Percentiles rank a stretch among this genome's conserved stretches.
phyloP scores from a whole-genome alignment of 1,284 basidiomycete species.

The Austroboletus novae-zelandiae region DNA sequence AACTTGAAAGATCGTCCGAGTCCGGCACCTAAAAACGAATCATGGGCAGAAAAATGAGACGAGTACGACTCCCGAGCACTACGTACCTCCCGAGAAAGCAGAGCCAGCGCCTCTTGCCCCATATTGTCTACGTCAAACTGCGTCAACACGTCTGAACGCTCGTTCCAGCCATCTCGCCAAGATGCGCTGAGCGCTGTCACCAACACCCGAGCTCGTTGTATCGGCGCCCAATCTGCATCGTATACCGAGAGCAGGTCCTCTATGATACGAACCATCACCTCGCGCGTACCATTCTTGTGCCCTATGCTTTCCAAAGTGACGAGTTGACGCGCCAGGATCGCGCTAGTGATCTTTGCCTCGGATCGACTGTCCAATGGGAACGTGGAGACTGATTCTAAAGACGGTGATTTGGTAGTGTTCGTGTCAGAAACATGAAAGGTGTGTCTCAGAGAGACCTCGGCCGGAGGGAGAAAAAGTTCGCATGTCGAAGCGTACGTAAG shows the following conservation, averaged over 20 bases:
- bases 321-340: slow-evolving; percentile 61
- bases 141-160: slow-evolving; percentile 23
- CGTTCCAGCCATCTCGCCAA: slow-evolving; percentile 43
- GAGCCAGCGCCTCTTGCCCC: slow-evolving; percentile 40
- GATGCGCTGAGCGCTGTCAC: slow-evolving; percentile 49
- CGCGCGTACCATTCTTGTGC: slow-evolving; percentile 53
- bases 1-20: slow-evolving; percentile 40
- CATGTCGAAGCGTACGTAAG: slow-evolving; percentile 62
- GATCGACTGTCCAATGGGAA: slow-evolving; percentile 14
- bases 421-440: not conserved
- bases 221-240: slow-evolving; percentile 42
- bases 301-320: slow-evolving; percentile 48
- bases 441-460: slow-evolving; percentile 33
- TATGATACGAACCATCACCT: slow-evolving; percentile 42
- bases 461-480: slow-evolving; percentile 55
- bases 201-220: slow-evolving; percentile 53
- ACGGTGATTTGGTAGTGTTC: not conserved
- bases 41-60: not conserved
- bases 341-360: slow-evolving; percentile 41
- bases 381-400: slow-evolving; percentile 8
- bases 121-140: slow-evolving; percentile 32
- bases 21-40: slow-evolving; percentile 36
- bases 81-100: slow-evolving; percentile 44
- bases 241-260: slow-evolving; percentile 52
- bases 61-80: not conserved